These are phyloP conservation scores for Orbilia brochopaga DNA, from an alignment of 2,329 filamentous ascomycete genomes.

Conservation along the genomic window DNA sequence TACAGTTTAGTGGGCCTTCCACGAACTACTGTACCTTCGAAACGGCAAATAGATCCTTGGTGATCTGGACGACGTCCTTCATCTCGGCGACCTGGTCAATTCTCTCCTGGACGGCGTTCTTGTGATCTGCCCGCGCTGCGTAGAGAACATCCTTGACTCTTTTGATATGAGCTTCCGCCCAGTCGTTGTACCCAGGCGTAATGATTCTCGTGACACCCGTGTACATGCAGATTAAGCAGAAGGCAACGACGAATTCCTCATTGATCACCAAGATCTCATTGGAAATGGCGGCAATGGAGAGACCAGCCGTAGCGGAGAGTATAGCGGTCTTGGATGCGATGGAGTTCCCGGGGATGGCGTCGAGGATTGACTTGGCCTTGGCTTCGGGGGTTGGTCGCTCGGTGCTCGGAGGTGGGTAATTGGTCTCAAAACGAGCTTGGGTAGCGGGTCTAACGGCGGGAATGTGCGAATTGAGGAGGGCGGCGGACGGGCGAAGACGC, in stretches of 20 bases:
- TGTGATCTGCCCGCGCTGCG: constrained; percentile 91
- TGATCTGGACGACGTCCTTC: constrained; percentile 90
- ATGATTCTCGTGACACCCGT: constrained; percentile 89
- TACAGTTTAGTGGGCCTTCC: not conserved
- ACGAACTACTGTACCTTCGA: constrained; percentile 75
- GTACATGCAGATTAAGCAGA: constrained; percentile 94
- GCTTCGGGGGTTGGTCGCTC: constrained; percentile 89
- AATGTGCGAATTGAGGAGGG: constrained; percentile 74
- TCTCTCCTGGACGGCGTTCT: constrained; percentile 88
- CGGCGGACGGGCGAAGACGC: constrained; percentile 76
- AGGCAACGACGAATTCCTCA: constrained; percentile 93
- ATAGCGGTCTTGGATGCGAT: constrained; percentile 95
- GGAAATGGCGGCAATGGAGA: constrained; percentile 93
- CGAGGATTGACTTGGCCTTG: constrained; percentile 94
- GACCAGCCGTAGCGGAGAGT: constrained; percentile 86
- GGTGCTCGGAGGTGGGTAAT: constrained; percentile 68
- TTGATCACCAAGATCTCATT: constrained; percentile 99
- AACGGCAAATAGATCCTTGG: constrained; percentile 94
- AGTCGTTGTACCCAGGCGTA: constrained; percentile 88
- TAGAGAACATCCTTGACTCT: constrained; percentile 97
- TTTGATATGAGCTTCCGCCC: constrained; percentile 84
- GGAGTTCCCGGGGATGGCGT: constrained; percentile 88
- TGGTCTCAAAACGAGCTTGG: constrained; percentile 69
- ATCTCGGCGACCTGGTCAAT: constrained; percentile 96
- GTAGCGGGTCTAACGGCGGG: constrained; percentile 75